phyloP scores from a whole-genome alignment of 2,329 filamentous ascomycete genomes.

The Aspergillus caelatus region DNA sequence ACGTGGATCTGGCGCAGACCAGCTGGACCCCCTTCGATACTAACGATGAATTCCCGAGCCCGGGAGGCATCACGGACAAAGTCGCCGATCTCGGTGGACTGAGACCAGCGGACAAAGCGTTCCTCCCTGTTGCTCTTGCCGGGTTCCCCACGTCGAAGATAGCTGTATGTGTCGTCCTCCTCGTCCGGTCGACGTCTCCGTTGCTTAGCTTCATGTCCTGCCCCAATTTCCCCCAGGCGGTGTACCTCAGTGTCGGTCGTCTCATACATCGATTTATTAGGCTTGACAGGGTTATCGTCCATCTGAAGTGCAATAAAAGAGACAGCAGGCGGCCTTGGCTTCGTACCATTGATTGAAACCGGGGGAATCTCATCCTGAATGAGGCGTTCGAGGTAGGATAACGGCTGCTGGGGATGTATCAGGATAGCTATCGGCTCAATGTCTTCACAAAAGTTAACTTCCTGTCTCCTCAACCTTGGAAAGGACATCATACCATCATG shows the following conservation, averaged over 20 bases:
- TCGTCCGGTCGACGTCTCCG: conserved; percentile 55
- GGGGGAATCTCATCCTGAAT: conserved; percentile 85
- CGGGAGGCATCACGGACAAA: conserved; percentile 89
- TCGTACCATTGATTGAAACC: conserved; percentile 62
- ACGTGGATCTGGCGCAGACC: conserved; percentile 71
- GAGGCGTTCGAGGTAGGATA: conserved; percentile 85
- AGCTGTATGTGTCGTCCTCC: conserved; percentile 69
- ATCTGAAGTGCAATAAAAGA: conserved; percentile 80
- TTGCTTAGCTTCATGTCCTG: conserved; percentile 29
- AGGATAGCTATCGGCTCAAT: conserved; percentile 85
- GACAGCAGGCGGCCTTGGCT: conserved; percentile 71
- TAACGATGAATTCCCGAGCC: conserved; percentile 80
- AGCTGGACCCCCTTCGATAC: conserved; percentile 70
- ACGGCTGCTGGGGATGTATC: conserved; percentile 84
- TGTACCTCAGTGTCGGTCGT: conserved; percentile 47
- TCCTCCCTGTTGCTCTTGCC: conserved; percentile 24
- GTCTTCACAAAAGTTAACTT: conserved; percentile 38
- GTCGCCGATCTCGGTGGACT: conserved; percentile 87
- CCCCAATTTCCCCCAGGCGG: conserved; percentile 16
- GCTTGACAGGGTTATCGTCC: conserved; percentile 59
- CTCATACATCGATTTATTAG: conserved; percentile 40
- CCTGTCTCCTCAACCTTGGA: neutral
- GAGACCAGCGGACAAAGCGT: conserved; percentile 84
- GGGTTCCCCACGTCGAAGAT: conserved; percentile 56
- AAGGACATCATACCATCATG: conserved; percentile 51